Percentiles rank a stretch among this genome's conserved stretches.
Conservation (phyloP, 192 early-diverging fungal species). For the Gamsiella multidivaricata region DNA sequence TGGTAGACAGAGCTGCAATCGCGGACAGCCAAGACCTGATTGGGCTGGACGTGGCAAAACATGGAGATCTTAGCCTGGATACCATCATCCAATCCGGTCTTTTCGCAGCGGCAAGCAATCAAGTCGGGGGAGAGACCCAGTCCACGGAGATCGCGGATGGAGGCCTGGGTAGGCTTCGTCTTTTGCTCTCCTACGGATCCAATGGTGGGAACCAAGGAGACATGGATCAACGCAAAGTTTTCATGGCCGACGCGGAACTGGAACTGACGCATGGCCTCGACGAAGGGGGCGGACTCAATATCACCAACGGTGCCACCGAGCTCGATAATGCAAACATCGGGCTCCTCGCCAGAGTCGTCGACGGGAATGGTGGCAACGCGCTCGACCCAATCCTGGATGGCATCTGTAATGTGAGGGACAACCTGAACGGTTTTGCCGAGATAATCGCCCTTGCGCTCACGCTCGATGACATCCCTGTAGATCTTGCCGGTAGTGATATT, state of each 20-base stretch:
- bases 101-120: conserved; percentile 94
- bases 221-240: conserved; percentile 98
- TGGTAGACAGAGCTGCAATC: conserved; percentile 98
- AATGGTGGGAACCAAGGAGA: conserved; percentile 96
- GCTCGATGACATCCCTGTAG: conserved; percentile 95
- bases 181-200: conserved; percentile 99
- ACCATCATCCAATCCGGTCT: conserved; percentile 79
- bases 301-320: conserved; percentile 98
- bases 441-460: conserved; percentile 94
- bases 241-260: conserved; percentile 99
- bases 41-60: conserved; percentile 97
- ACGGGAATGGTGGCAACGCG: conserved; percentile 92
- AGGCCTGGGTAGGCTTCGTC: conserved; percentile 99
- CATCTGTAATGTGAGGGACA: conserved; percentile 97
- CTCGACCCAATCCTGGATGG: conserved; percentile 98
- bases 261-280: conserved; percentile 99
- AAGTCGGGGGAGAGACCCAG: conserved; percentile 95
- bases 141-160: conserved; percentile 93
- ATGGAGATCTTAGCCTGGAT: conserved; percentile 95
- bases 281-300: conserved; percentile 99
- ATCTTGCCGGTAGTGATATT: conserved; percentile 99
- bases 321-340: conserved; percentile 98
- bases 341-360: conserved; percentile 79
- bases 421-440: conserved; percentile 99
- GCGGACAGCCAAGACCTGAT: conserved; percentile 88